Evolutionary conservation across 441 rosid genomes (phyloP).

Genomic region (Erodium texanum): DNA sequence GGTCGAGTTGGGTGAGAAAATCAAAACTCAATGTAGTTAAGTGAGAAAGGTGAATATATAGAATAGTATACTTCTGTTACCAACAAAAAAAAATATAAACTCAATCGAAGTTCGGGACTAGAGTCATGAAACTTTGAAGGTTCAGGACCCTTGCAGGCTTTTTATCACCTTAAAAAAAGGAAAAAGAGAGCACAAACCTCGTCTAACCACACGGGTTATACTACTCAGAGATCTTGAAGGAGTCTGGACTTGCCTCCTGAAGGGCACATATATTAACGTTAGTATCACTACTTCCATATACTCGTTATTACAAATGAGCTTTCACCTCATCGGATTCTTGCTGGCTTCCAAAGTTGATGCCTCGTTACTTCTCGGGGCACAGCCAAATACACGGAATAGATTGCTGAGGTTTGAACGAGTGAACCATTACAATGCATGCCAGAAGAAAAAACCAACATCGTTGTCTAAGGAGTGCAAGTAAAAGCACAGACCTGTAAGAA

Average conservation of each 20-base stretch:
- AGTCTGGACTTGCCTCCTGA: slow-evolving; percentile 70
- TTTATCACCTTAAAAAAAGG: neutral
- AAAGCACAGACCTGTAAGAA: slow-evolving; percentile 63
- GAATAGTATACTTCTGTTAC: too few relatives aligned
- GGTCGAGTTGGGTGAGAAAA: too few relatives aligned
- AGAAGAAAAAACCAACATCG: slow-evolving; percentile 6
- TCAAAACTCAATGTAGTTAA: too few relatives aligned
- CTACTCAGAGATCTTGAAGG: slow-evolving; percentile 74
- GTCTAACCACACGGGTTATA: slow-evolving; percentile 68
- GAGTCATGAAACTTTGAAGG: too few relatives aligned
- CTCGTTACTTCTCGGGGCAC: slow-evolving; percentile 54
- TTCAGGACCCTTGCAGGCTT: neutral
- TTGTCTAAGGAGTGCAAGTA: slow-evolving; percentile 1
- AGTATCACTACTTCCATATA: neutral
- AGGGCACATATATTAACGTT: slow-evolving; percentile 17
- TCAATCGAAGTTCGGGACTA: too few relatives aligned
- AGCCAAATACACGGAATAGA: slow-evolving; percentile 82
- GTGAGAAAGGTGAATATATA: too few relatives aligned
- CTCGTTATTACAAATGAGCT: neutral
- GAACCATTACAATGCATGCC: neutral
- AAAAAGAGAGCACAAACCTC: slow-evolving; percentile 34
- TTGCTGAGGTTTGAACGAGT: slow-evolving; percentile 42
- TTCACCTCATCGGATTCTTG: slow-evolving; percentile 86
- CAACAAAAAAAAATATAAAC: too few relatives aligned
- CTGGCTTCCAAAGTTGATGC: slow-evolving; percentile 81